Conservation (phyloP, 352 stramenopile genomes). For the Ophiocytium majus region DNA sequence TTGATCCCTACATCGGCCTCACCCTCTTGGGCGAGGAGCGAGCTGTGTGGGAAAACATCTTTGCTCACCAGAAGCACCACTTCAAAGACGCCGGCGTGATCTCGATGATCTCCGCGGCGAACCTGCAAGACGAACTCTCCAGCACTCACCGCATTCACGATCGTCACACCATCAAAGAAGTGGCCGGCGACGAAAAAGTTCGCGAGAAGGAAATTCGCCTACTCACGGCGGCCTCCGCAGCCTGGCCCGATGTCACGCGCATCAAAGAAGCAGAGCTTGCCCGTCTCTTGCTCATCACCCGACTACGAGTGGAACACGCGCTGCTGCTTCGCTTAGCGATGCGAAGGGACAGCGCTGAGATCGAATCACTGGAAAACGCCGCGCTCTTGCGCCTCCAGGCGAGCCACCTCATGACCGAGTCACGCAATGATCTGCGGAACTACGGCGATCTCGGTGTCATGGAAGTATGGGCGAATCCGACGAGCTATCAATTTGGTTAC, state of each 20-base stretch:
- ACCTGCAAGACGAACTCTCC: background rate
- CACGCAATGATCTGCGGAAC: background rate
- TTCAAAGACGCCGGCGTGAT: background rate
- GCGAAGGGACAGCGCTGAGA: background rate
- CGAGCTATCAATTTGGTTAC: background rate
- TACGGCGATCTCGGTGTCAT: background rate
- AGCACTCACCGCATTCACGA: background rate
- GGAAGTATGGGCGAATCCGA: background rate
- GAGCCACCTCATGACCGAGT: background rate
- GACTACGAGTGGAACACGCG: background rate
- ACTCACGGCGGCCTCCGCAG: background rate
- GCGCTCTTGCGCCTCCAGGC: background rate
- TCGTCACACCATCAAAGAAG: background rate
- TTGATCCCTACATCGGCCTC: background rate
- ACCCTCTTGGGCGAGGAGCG: background rate
- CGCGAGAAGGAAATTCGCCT: background rate
- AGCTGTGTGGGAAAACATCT: conserved; percentile 1
- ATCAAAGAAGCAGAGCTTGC: background rate
- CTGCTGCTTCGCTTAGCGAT: background rate
- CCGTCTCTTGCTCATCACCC: background rate
- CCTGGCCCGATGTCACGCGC: background rate
- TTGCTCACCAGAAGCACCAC: background rate
- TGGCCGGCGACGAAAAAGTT: background rate
- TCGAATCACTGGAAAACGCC: background rate
- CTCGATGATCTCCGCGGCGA: background rate